Percentiles rank a stretch among this genome's conserved stretches.
Conservation (phyloP, 352 stramenopile genomes). For the Phytopythium mirpurense region DNA sequence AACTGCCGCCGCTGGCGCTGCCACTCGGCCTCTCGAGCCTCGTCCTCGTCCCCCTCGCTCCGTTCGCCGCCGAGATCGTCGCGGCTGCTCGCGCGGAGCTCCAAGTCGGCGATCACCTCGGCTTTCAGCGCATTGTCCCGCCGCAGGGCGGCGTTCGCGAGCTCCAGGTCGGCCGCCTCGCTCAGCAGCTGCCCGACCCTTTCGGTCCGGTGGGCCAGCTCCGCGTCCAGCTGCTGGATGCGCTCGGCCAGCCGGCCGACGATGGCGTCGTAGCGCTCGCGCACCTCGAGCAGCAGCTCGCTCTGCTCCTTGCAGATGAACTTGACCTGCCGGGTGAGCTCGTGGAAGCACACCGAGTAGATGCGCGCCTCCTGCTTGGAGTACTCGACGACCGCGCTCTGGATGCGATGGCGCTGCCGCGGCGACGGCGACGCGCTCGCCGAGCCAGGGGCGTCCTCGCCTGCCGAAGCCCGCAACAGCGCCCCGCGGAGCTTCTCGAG, state of each 20-base stretch:
- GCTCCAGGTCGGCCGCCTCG: background rate
- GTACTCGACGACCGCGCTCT: slow-evolving; percentile 27
- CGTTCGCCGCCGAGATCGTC: background rate
- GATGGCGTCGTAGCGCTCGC: slow-evolving; percentile 37
- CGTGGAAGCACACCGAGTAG: slow-evolving; percentile 73
- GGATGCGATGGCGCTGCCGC: background rate
- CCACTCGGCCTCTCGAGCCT: slow-evolving; percentile 24
- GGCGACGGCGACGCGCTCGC: too few relatives aligned
- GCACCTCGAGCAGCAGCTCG: slow-evolving; percentile 57
- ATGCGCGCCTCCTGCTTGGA: slow-evolving; percentile 49
- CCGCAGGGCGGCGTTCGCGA: slow-evolving; percentile 17
- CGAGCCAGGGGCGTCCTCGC: background rate
- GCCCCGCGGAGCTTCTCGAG: slow-evolving; percentile 45
- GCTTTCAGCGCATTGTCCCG: slow-evolving; percentile 9
- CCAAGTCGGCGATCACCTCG: background rate
- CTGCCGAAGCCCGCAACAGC: background rate
- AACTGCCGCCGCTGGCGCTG: slow-evolving; percentile 25
- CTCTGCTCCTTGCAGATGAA: slow-evolving; percentile 78
- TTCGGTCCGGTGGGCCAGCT: background rate
- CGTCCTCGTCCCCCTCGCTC: slow-evolving; percentile 19
- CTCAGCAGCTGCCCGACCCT: background rate
- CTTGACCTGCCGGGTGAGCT: slow-evolving; percentile 68
- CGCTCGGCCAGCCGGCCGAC: background rate
- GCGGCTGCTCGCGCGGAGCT: background rate
- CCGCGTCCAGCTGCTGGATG: background rate